phyloP scores from a whole-genome alignment of 2,329 filamentous ascomycete genomes.

The Thermothelomyces thermophilus region DNA sequence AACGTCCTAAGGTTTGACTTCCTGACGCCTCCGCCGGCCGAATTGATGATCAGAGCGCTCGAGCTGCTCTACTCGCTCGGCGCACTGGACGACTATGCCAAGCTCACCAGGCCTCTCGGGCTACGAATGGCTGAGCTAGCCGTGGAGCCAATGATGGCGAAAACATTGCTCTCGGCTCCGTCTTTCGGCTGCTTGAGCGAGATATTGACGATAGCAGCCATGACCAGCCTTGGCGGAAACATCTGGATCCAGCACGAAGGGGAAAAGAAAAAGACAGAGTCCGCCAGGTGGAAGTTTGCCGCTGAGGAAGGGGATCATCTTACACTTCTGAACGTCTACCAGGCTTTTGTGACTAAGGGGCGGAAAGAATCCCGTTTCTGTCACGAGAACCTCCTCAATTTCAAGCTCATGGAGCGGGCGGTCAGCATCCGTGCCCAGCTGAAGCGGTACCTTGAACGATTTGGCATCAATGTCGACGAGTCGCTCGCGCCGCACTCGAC shows the following conservation, averaged over 20 bases:
- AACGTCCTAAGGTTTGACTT: conserved; percentile 91
- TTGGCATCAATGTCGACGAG: conserved; percentile 66
- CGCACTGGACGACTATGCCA: conserved; percentile 82
- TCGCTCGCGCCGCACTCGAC: conserved; percentile 38
- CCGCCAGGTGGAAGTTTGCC: conserved; percentile 71
- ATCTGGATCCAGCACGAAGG: conserved; percentile 78
- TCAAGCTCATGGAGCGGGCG: conserved; percentile 72
- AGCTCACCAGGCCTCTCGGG: conserved; percentile 83
- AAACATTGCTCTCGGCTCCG: conserved; percentile 69
- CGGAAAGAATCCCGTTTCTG: conserved; percentile 83
- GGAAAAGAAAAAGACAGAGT: conserved; percentile 69
- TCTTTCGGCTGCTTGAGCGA: conserved; percentile 75
- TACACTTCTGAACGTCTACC: conserved; percentile 88
- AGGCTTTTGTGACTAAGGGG: conserved; percentile 76
- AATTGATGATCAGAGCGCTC: conserved; percentile 76
- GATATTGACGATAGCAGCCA: conserved; percentile 85
- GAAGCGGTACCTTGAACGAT: conserved; percentile 78
- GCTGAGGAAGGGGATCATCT: conserved; percentile 91
- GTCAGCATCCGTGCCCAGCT: conserved; percentile 83
- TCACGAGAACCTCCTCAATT: conserved; percentile 79
- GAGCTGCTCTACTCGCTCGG: conserved; percentile 84
- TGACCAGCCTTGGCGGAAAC: conserved; percentile 78
- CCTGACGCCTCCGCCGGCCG: conserved; percentile 74
- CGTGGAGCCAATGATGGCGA: conserved; percentile 92
- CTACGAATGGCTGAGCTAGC: conserved; percentile 87